phyloP scores from a whole-genome alignment of 108 stramenopile species.

The Nannochloropsis gaditana region DNA sequence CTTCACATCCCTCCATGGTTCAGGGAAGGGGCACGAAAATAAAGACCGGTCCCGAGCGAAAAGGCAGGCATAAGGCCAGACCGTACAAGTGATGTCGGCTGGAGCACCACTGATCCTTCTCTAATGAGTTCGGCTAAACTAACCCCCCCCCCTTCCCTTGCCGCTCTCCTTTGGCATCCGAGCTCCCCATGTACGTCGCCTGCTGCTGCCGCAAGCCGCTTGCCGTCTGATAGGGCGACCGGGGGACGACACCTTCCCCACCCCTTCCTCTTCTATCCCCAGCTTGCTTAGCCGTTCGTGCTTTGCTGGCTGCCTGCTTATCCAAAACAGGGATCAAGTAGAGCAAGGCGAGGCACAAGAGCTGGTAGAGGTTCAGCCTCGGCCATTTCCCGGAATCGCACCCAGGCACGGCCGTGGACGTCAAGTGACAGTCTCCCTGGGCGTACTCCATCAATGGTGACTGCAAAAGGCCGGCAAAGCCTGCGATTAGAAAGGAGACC shows the following conservation, averaged over 20 bases:
- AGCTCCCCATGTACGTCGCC: background rate
- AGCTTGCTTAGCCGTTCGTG: background rate
- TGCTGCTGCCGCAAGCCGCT: background rate
- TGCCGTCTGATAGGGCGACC: background rate
- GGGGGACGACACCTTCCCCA: background rate
- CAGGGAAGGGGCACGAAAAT: too few species aligned
- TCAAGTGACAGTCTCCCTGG: background rate
- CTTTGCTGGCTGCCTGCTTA: background rate
- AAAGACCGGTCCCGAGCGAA: too few species aligned
- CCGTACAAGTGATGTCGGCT: too few species aligned
- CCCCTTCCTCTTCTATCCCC: background rate
- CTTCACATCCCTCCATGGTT: too few species aligned
- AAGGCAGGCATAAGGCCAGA: too few species aligned
- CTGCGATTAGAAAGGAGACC: slow-evolving; percentile 54
- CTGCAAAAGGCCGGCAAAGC: slow-evolving; percentile 22
- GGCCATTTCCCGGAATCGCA: background rate
- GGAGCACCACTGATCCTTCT: too few species aligned
- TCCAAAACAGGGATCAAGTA: background rate
- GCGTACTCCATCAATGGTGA: background rate
- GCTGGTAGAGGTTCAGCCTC: background rate
- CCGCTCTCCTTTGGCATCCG: background rate
- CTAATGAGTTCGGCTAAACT: background rate
- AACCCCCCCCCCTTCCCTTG: background rate
- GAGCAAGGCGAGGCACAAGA: background rate
- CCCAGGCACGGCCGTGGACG: background rate